Percentiles rank a stretch among this genome's conserved stretches.
Evolutionary conservation across 2,329 filamentous ascomycete species (phyloP).

Genomic region (Arthrobotrys megalospora): DNA sequence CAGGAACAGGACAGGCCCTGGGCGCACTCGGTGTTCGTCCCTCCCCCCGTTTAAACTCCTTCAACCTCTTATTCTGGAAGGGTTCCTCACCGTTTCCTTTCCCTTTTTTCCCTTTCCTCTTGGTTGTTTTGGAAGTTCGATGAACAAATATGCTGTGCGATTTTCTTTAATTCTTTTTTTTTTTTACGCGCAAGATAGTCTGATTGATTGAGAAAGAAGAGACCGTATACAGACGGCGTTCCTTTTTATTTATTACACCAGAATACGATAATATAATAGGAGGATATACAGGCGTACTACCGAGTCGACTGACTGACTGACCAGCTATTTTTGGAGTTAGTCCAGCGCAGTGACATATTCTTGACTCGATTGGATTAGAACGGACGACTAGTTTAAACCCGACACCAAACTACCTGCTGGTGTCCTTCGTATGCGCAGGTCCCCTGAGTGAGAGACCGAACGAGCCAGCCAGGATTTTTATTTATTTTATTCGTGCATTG

Average conservation of each 20-base stretch:
- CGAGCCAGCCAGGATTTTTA: no score
- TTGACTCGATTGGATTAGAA: background rate
- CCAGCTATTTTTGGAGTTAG: slow-evolving; percentile 55
- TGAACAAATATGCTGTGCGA: no score
- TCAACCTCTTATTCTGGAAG: slow-evolving; percentile 32
- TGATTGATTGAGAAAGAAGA: no score
- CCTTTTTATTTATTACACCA: background rate
- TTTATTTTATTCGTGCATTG: no score
- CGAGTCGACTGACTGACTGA: background rate
- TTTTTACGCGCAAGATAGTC: background rate
- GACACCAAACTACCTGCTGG: no score
- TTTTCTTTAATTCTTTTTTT: background rate
- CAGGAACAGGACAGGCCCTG: slow-evolving; percentile 2
- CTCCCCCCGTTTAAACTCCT: slow-evolving; percentile 18
- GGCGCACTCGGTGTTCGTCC: slow-evolving; percentile 17
- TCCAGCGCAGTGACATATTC: background rate
- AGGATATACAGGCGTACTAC: background rate
- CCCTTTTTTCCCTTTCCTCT: slow-evolving; percentile 8
- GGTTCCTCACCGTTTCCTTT: slow-evolving; percentile 10
- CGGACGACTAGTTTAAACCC: background rate
- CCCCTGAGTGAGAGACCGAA: no score
- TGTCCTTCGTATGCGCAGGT: no score
- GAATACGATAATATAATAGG: no score
- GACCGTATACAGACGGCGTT: background rate
- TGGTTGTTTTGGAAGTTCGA: background rate